phyloP scores from a whole-genome alignment of 495 filamentous ascomycete species.

The Cudoniella acicularis region DNA sequence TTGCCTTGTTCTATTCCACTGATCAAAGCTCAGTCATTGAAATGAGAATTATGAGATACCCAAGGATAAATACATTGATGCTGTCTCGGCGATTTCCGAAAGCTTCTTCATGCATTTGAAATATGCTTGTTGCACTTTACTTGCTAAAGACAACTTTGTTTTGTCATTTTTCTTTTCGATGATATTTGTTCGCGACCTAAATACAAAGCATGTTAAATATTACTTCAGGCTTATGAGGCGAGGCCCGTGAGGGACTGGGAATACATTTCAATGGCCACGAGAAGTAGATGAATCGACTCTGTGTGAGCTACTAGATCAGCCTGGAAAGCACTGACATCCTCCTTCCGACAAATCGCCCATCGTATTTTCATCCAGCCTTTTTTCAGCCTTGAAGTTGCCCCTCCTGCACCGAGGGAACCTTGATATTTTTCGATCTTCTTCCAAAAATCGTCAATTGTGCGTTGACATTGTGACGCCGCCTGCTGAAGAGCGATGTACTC shows the following conservation, averaged over 20 bases:
- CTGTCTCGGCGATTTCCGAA: slow-evolving; percentile 4
- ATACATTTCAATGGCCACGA: slow-evolving; percentile 25
- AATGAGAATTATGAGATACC: background rate
- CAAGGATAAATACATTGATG: slow-evolving; percentile 8
- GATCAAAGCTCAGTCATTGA: background rate
- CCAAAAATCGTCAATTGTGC: slow-evolving; percentile 29
- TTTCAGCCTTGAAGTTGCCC: slow-evolving; percentile 5
- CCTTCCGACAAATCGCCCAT: slow-evolving; percentile 30
- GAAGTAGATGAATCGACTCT: slow-evolving; percentile 26
- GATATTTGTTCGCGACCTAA: slow-evolving; percentile 2
- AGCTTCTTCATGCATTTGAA: slow-evolving; percentile 17
- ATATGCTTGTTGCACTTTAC: slow-evolving; percentile 16
- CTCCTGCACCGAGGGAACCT: slow-evolving; percentile 16
- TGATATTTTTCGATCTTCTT: slow-evolving; percentile 26
- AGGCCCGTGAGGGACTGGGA: background rate
- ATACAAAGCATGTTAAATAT: background rate
- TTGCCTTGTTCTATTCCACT: background rate
- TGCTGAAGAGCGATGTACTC: slow-evolving; percentile 25
- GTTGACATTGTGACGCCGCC: slow-evolving; percentile 27
- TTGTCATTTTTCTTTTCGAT: slow-evolving; percentile 1
- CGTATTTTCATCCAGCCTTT: slow-evolving; percentile 26
- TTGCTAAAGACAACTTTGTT: slow-evolving; percentile 6
- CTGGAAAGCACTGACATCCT: slow-evolving; percentile 29
- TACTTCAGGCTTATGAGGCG: background rate
- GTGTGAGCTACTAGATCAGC: slow-evolving; percentile 28